phyloP scores from a whole-genome alignment of 2,329 filamentous ascomycete species.

The Fusarium sp. region DNA sequence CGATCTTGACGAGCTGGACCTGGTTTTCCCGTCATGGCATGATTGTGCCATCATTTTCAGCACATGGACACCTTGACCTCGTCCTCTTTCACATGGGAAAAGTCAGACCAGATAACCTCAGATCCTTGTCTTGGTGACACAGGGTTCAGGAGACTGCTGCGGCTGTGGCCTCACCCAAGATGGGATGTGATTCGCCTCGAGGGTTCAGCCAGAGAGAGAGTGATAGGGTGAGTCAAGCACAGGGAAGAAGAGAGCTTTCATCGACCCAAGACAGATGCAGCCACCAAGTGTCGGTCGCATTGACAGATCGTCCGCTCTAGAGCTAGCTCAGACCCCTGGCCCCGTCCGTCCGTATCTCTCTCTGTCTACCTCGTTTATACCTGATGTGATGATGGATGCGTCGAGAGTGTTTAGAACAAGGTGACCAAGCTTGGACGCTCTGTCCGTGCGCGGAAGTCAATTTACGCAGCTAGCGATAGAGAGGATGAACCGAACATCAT shows the following conservation, averaged over 20 bases:
- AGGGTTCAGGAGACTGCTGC: conserved; percentile 6
- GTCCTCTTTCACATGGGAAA: conserved; percentile 23
- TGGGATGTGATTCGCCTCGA: not conserved
- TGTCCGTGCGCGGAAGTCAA: conserved; percentile 43
- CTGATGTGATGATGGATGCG: conserved; percentile 9
- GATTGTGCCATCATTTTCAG: conserved; percentile 24
- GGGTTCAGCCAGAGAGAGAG: not conserved
- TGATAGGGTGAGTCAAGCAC: not conserved
- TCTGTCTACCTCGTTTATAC: not conserved
- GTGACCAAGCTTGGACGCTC: conserved; percentile 9
- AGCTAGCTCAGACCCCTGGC: not conserved
- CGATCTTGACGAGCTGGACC: not conserved
- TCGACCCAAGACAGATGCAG: not conserved
- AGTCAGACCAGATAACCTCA: conserved; percentile 21
- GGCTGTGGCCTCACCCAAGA: not conserved
- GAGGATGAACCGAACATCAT: conserved; percentile 4
- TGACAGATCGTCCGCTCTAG: not conserved
- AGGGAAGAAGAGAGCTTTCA: not conserved
- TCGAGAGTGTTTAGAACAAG: conserved; percentile 8
- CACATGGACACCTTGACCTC: conserved; percentile 1
- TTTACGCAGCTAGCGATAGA: conserved; percentile 25
- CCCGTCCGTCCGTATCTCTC: not conserved
- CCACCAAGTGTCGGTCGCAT: not conserved
- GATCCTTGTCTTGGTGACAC: conserved; percentile 29
- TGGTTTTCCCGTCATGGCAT: conserved; percentile 26